Evolutionary conservation across 768 basidiomycete species (phyloP), one percentile per base, ranked within the genome.

Genomic region (Mycena haematopus): DNA sequence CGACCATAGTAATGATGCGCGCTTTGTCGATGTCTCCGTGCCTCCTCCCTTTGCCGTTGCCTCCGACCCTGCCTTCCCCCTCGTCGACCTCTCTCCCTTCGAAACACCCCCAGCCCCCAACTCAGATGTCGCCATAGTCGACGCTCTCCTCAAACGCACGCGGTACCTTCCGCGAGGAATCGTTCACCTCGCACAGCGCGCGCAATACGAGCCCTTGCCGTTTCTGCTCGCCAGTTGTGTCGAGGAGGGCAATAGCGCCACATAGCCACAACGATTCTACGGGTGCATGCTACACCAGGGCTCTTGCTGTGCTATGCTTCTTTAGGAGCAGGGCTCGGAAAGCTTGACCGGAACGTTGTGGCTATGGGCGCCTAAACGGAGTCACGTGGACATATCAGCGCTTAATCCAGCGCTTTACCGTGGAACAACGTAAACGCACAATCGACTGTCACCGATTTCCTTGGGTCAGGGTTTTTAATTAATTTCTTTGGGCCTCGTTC

Each of bases 201-300:
- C 65, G 3, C 65, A 65, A 46, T 65, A 65, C 38, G 65, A 61
- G 56, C 65, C 65, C 6, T 36, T 65, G 10, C 22, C 59, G 40
- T 65, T 65, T 46, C 31, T 65, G 25, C 55, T 58, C 1, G 65
- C 51, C 13, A 21, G 52, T 25, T 63, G 53, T 27, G 50, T 47
- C 25, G 61, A 66, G 33, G 65, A 44, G 29, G 44, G 15, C 10
- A 24, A 19, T 15, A n/a, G 27, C 47, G 47, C 6, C 1, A 6
- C 17, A 17, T 47, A 47, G 25, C 17, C n/a, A 22, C 29, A 31
- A 4, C 8, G 36, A 15, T 6, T 6, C 31, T 33, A 36, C 36
- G 36, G 36, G 13, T 9, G 36, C 36, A 4, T 36, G 36, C 4
- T 31, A 31, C 29, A 31, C 29, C 9, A 31, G 36, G 36, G 36